Conservation (phyloP, 78 protist species). For the Cavenderia fasciculata region DNA sequence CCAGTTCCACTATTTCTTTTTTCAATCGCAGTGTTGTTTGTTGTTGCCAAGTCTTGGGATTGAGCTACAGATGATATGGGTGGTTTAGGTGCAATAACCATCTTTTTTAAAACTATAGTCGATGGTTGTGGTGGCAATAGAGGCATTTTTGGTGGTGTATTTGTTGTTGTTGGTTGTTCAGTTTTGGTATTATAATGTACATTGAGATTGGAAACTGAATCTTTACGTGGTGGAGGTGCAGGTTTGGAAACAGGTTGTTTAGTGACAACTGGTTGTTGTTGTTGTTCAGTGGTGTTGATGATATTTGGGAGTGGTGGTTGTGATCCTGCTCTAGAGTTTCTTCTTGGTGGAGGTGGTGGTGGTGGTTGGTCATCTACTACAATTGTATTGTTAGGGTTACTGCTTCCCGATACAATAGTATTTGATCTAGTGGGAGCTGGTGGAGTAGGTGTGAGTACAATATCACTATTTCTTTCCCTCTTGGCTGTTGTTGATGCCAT, state of each 20-base stretch:
- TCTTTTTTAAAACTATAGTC: background rate
- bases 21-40: background rate
- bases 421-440: background rate
- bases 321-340: background rate
- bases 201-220: no score
- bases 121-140: background rate
- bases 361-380: background rate
- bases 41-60: no score
- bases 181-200: no score
- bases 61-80: no score
- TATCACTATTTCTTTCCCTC: background rate
- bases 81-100: background rate
- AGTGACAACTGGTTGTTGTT: no score
- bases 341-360: background rate
- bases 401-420: background rate
- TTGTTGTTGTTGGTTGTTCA: background rate
- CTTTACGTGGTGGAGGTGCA: no score
- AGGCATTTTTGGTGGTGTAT: background rate
- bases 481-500: background rate
- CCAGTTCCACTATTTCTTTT: slow-evolving; percentile 18
- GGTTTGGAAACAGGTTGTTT: no score
- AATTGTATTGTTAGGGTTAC: background rate
- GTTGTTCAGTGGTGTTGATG: no score
- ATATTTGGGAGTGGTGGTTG: slow-evolving; percentile 25
- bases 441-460: slow-evolving; percentile 8